Evolutionary conservation across 306 rosid species (phyloP).

Genomic region (Glycyrrhiza uralensis): DNA sequence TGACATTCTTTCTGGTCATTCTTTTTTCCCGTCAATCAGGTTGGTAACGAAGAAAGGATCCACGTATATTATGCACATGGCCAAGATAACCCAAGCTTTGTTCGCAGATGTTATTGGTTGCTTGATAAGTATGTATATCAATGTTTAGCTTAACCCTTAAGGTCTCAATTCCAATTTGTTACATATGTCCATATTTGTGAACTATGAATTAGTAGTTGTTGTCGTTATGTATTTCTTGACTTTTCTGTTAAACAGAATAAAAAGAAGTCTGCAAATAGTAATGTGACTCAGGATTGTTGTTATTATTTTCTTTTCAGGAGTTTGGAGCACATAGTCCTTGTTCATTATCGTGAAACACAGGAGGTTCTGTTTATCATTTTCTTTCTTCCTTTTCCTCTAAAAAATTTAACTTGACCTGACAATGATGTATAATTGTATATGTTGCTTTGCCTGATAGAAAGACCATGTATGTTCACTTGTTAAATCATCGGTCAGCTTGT

Average conservation of each 20-base stretch:
- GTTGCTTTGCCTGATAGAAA: conserved; percentile 11
- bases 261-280: background rate
- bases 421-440: background rate
- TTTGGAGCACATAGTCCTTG: conserved; percentile 91
- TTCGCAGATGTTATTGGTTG: conserved; percentile 95
- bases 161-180: background rate
- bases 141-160: conserved; percentile 26
- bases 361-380: conserved; percentile 51
- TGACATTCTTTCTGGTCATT: background rate
- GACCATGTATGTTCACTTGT: background rate
- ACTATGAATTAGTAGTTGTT: background rate
- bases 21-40: conserved; percentile 47
- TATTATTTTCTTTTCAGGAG: conserved; percentile 62
- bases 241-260: background rate
- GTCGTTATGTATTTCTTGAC: conserved; percentile 4
- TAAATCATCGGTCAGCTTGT: background rate
- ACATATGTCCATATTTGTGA: conserved; percentile 10
- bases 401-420: background rate
- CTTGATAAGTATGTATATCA: conserved; percentile 84
- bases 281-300: conserved; percentile 6
- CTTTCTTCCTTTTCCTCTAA: background rate
- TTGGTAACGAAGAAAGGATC: conserved; percentile 91
- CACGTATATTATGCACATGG: conserved; percentile 97
- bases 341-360: conserved; percentile 94
- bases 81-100: conserved; percentile 70